A percentile compares a stretch with the other conserved stretches of the same genome.
These are phyloP conservation scores for Acidiella bohemica DNA, from an alignment of 495 filamentous ascomycete genomes.

Conservation along the genomic window DNA sequence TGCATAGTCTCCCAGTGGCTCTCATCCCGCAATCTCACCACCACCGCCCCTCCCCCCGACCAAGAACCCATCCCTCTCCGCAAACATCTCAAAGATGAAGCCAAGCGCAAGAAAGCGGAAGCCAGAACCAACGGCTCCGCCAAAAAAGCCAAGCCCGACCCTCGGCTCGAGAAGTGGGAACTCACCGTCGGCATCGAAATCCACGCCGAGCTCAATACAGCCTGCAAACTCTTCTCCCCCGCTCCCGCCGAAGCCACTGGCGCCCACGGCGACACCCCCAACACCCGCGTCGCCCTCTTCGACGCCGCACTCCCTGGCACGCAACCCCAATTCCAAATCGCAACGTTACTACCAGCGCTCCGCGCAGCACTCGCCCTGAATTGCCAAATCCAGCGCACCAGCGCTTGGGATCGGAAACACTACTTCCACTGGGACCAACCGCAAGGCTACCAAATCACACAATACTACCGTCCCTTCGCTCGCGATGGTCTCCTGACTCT, in stretches of 20 bases:
- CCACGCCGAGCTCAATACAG: slow-evolving; percentile 87
- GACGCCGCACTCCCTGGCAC: slow-evolving; percentile 82
- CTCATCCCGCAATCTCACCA: slow-evolving; percentile 7
- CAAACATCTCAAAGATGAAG: slow-evolving; percentile 28
- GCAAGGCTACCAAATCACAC: slow-evolving; percentile 90
- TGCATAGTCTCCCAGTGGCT: slow-evolving; percentile 15
- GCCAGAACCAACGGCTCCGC: not conserved
- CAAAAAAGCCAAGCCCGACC: slow-evolving; percentile 1
- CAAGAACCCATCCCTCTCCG: slow-evolving; percentile 20
- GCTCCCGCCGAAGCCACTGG: slow-evolving; percentile 58
- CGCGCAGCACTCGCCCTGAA: slow-evolving; percentile 75
- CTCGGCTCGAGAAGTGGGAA: slow-evolving; percentile 48
- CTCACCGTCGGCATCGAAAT: slow-evolving; percentile 93
- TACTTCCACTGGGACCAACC: slow-evolving; percentile 99
- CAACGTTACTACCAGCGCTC: slow-evolving; percentile 74
- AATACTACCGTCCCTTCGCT: slow-evolving; percentile 86
- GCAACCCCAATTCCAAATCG: slow-evolving; percentile 73
- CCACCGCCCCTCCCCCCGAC: not conserved
- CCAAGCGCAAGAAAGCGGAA: not conserved
- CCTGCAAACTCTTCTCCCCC: slow-evolving; percentile 66
- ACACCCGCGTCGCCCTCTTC: slow-evolving; percentile 75
- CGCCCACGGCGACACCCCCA: slow-evolving; percentile 45
- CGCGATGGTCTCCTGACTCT: slow-evolving; percentile 58
- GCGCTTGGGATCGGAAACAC: slow-evolving; percentile 88
- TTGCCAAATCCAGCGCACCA: slow-evolving; percentile 60